Conservation (phyloP, 2,329 filamentous ascomycete species). For the Exophiala dermatitidis region DNA sequence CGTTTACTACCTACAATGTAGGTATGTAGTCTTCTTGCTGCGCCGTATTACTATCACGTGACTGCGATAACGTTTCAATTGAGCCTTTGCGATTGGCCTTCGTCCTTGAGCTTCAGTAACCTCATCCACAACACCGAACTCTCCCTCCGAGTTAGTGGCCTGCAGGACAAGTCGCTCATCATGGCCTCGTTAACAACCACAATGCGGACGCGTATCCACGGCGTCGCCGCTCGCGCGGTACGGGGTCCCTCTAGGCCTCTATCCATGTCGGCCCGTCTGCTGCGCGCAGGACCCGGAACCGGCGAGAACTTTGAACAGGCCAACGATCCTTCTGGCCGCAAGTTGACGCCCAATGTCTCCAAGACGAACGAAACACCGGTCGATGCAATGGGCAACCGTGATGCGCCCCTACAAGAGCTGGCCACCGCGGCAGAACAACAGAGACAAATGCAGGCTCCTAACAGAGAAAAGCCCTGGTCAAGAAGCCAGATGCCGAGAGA, state of each 20-base stretch:
- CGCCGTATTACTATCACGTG: not conserved
- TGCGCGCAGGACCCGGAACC: constrained; percentile 22
- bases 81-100: constrained; percentile 10
- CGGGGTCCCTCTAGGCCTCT: constrained; percentile 54
- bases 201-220: constrained; percentile 10
- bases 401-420: constrained; percentile 50
- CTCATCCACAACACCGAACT: not conserved
- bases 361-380: constrained; percentile 53
- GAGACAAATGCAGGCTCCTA: constrained; percentile 71
- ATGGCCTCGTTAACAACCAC: constrained; percentile 19
- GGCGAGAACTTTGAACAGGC: constrained; percentile 40
- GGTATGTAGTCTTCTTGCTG: not conserved
- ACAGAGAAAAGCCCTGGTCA: constrained; percentile 74
- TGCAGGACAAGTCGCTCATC: not conserved
- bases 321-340: constrained; percentile 52
- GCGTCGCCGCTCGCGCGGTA: constrained; percentile 52
- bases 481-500: constrained; percentile 73
- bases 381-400: constrained; percentile 43
- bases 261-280: constrained; percentile 22
- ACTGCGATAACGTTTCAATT: not conserved
- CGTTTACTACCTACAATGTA: too few relatives aligned
- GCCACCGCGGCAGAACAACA: constrained; percentile 49
- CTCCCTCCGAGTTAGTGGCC: not conserved
- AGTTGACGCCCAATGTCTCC: constrained; percentile 50
- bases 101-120: constrained; percentile 1